Evolutionary conservation across 495 filamentous ascomycete species (phyloP), one percentile per base, ranked within the genome.

Genomic region (Trichoderma gamsii): DNA sequence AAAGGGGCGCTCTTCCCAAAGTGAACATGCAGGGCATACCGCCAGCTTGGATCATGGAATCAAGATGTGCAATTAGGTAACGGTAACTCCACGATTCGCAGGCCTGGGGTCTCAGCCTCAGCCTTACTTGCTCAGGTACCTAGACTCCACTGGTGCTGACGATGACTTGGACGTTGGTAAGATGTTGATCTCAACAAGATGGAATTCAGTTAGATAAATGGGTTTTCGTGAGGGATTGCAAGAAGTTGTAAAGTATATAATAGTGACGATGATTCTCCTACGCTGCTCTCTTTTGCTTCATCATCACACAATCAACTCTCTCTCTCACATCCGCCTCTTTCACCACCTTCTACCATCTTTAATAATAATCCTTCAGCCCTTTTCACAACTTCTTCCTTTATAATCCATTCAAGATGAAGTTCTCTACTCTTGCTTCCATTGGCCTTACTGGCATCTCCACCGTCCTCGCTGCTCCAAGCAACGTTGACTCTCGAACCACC

Each of bases 341-440:
- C 8, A 21, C 6, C 49, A 52, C 8, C 49, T 52, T 21, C 49
- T 5, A 23, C 1, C n/a, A 25, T 23, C 49, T 11, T 23, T 25
- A 23, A 52, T 11, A 21, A 4, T 8, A 52, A 52, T 23, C 21
- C 4, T 11, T 8, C 49, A 8, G 2, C 9, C 43, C 2, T 18
- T 46, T 38, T 46, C 18, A 46, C 18, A 46, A 0, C 5, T 23
- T 61, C 13, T 6, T 11, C 15, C 16, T 61, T 2, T 35, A 21
- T 61, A 61, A 27, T 25, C 18, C 12, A 12, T 32, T 29, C 25
- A 61, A 7, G 2, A 61, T 61, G 56, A 61, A 16, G 56, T 61
- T 61, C 56, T 61, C 56, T 29, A 61, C 56, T 29, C 56, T 61
- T 18, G 23, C 56, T 18, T 61, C 56, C 25, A 18, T 61, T 25